Evolutionary conservation across 176 grass and related monocot species (phyloP).

Genomic region (Eragrostis nindensis): DNA sequence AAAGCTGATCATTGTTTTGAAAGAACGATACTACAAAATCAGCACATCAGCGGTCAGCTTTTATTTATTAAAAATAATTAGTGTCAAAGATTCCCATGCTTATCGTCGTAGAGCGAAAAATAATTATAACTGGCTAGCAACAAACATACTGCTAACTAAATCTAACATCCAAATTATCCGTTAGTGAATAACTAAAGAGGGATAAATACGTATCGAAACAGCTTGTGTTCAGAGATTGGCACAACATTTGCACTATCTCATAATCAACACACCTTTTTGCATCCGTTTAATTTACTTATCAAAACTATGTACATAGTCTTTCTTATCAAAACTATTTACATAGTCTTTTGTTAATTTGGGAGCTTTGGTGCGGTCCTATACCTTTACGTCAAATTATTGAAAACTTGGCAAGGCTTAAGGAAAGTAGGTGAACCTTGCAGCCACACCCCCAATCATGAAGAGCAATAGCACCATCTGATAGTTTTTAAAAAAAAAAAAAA

Average conservation of each 20-base stretch:
- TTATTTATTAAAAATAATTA: neutral
- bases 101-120: neutral
- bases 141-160: neutral
- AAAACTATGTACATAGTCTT: no score
- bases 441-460: neutral
- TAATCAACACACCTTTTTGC: neutral
- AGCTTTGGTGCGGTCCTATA: no score
- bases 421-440: no score
- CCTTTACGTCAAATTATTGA: no score
- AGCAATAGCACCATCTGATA: neutral
- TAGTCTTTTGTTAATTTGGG: no score
- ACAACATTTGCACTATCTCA: neutral
- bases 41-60: neutral
- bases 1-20: neutral
- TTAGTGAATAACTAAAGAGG: neutral
- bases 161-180: neutral
- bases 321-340: no score
- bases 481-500: no score
- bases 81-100: neutral
- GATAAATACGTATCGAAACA: neutral
- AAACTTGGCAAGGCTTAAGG: no score
- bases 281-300: no score
- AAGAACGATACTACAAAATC: neutral
- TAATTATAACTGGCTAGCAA: neutral
- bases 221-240: neutral